Conservation (phyloP, 140 eudicot genomes). For the Flaveria floridana region DNA sequence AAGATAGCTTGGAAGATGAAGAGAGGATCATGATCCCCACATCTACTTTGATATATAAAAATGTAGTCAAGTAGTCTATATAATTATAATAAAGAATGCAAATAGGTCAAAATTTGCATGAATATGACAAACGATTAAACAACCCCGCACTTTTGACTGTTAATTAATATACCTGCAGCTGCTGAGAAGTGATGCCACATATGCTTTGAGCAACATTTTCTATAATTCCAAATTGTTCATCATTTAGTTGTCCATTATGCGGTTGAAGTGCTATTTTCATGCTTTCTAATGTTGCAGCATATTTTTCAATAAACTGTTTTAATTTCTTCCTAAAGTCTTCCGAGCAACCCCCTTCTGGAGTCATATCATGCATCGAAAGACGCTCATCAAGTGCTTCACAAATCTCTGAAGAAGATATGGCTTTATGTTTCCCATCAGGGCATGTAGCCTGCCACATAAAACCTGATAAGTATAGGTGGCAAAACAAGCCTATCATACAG, state of each 20-base stretch:
- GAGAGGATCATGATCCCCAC: background rate
- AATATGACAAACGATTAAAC: background rate
- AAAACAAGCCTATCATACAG: background rate
- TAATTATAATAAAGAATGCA: background rate
- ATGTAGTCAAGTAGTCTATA: slow-evolving; percentile 1
- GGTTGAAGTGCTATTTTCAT: slow-evolving; percentile 40
- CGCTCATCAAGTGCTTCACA: slow-evolving; percentile 38
- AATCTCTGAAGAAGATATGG: slow-evolving; percentile 61
- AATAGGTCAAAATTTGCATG: background rate
- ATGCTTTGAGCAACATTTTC: slow-evolving; percentile 62
- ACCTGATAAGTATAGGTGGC: background rate
- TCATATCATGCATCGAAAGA: slow-evolving; percentile 49
- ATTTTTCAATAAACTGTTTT: slow-evolving; percentile 41
- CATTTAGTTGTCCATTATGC: slow-evolving; percentile 33
- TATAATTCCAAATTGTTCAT: slow-evolving; percentile 29
- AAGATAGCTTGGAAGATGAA: too few species aligned
- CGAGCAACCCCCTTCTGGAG: slow-evolving; percentile 63
- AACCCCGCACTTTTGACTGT: background rate
- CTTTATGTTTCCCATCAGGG: slow-evolving; percentile 50
- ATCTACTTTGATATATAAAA: background rate
- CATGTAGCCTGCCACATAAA: slow-evolving; percentile 69
- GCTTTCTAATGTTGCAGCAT: slow-evolving; percentile 30
- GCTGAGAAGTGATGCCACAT: slow-evolving; percentile 64
- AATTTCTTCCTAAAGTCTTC: slow-evolving; percentile 50
- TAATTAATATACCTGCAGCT: slow-evolving; percentile 53